Evolutionary conservation across 176 grass and related monocot genomes (phyloP), one percentile per base, ranked within the genome.

Genomic region (Juncus effusus): DNA sequence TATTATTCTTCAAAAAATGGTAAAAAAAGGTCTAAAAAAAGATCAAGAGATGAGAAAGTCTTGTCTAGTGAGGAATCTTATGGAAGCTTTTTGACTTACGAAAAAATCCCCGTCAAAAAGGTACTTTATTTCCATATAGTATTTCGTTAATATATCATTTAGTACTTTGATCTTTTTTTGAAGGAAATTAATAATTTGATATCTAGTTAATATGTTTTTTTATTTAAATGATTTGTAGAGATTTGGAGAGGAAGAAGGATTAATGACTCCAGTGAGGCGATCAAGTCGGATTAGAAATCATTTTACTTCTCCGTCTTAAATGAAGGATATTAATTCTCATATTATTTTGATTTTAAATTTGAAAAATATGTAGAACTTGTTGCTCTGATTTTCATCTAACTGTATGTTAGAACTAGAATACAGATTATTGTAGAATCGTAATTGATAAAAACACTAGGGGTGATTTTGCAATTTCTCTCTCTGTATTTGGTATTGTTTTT

Each of bases 201-300:
- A 69, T 40, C 6, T 12, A 14, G 8, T 39, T 39, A 16, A 3
- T 39, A 38, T 68, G 16, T 15, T 38, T n/a, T 54, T 55, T 40
- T 35, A 28, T 50, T 16, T 40, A 53, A 10, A 54, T 49, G 36
- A 55, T 69, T 55, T 57, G 28, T 56, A 69, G 65, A 69, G 49
- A 11, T 49, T 12, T n/a, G 11, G 65, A 13, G 50, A 38, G 4
- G 14, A 38, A 40, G 65, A 69, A 53, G 50, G 36, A 69, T 69
- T 52, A 39, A 36, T 69, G 65, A 69, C 65, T 7, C 65, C 65
- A 4, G 65, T 69, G 45, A 69, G 65, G 65, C 51, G 65, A 56
- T 69, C 65, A 54, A 69, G 47, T 13, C 65, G 51, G 11, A 69
- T 69, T 55, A 56, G 51, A 28, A 69, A 56, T 54, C 54, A 69